Evolutionary conservation across 2,329 filamentous ascomycete species (phyloP).

Genomic region (Claviceps sp.): DNA sequence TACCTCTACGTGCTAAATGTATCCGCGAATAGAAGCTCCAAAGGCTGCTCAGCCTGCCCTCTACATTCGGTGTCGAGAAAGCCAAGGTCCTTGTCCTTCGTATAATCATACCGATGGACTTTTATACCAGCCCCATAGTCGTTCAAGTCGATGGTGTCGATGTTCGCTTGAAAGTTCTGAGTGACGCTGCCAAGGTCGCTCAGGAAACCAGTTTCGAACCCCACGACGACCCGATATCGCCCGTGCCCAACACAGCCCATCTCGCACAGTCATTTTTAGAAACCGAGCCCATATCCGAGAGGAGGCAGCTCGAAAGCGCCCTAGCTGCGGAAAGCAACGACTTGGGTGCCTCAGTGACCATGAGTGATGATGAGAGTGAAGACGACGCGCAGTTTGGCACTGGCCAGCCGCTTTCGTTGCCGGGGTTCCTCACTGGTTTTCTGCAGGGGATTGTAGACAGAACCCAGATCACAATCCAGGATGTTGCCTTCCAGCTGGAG

Average conservation of each 20-base stretch:
- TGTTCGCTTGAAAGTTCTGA: conserved; percentile 46
- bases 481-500: conserved; percentile 54
- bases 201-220: conserved; percentile 19
- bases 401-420: conserved; percentile 55
- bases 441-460: conserved; percentile 63
- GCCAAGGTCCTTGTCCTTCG: conserved; percentile 66
- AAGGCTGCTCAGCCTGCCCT: conserved; percentile 58
- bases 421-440: conserved; percentile 57
- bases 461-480: conserved; percentile 50
- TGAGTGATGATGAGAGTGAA: conserved; percentile 49
- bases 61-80: conserved; percentile 55
- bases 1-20: conserved; percentile 3
- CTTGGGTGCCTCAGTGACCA: conserved; percentile 44
- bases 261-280: conserved; percentile 69
- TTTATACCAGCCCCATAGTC: conserved; percentile 71
- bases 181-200: conserved; percentile 25
- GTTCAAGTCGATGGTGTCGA: conserved; percentile 74
- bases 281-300: conserved; percentile 53
- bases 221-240: conserved; percentile 15
- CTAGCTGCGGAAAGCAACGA: conserved; percentile 50
- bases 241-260: conserved; percentile 56
- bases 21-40: conserved; percentile 56
- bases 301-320: conserved; percentile 54
- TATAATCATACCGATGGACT: conserved; percentile 75
- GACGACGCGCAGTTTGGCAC: conserved; percentile 53